phyloP scores from a whole-genome alignment of 1,139 yeast species.

The Pichia sp. region DNA sequence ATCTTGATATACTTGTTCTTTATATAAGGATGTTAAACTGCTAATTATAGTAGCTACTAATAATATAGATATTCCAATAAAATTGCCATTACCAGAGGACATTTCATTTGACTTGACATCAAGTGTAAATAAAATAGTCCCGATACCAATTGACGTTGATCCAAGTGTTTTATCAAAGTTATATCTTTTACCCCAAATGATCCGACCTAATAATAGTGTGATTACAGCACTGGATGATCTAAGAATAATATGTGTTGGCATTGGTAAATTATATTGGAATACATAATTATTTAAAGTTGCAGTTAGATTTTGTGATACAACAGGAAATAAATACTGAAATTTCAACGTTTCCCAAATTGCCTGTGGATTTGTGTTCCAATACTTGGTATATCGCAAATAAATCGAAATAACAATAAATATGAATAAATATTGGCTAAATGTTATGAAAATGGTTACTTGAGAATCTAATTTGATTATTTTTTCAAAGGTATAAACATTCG shows the following conservation, averaged over 20 bases:
- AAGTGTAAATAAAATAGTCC: constrained; percentile 48
- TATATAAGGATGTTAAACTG: constrained; percentile 45
- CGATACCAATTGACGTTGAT: constrained; percentile 47
- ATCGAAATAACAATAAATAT: constrained; percentile 34
- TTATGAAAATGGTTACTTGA: constrained; percentile 45
- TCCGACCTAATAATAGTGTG: constrained; percentile 53
- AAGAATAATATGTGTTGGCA: constrained; percentile 63
- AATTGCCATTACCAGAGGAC: not conserved
- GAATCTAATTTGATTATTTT: constrained; percentile 36
- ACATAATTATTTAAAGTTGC: constrained; percentile 47
- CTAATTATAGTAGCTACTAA: constrained; percentile 17
- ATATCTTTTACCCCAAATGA: constrained; percentile 42
- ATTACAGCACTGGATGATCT: constrained; percentile 61
- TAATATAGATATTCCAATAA: constrained; percentile 6
- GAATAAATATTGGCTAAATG: constrained; percentile 55
- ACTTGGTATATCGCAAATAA: constrained; percentile 1
- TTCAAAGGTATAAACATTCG: constrained; percentile 61
- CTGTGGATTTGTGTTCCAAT: constrained; percentile 1
- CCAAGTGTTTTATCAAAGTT: constrained; percentile 41
- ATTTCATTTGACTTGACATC: not conserved
- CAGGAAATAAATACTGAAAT: constrained; percentile 7
- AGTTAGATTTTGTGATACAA: constrained; percentile 7
- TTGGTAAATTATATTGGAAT: constrained; percentile 50
- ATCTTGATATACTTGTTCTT: constrained; percentile 41
- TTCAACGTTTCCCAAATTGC: not conserved